Base-by-base conservation (phyloP, 2,329 filamentous ascomycete species). In the Plenodomus lindquistii region DNA sequence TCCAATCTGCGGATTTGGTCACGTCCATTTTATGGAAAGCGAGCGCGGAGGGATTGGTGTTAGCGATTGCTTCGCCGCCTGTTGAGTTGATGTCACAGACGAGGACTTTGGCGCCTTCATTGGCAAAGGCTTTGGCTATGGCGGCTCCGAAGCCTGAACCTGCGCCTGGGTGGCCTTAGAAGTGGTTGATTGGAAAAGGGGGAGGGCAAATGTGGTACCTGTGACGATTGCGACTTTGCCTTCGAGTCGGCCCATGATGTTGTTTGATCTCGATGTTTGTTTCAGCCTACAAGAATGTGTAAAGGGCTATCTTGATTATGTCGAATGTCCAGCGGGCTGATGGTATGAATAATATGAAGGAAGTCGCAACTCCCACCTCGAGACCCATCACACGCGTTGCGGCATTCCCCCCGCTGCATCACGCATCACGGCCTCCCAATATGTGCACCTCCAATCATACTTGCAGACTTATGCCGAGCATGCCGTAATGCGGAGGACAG, bases 121-220 rank as follows among this genome's bases (percentile, higher is more conserved):
- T 65, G 5, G 79, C 75, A 65, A 86, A 86, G 45, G 81, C 81
- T 45, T 77, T 73, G 0, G 80, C 80, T 43, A 87, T 86, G 27
- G 79, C 83, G 46, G 79, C 81, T 45, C 85, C 85, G 56, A 88
- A 88, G 2, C 85, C 85, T 10, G 81, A 82, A 2, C 81, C 84
- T 7, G 76, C 84, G 40, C 85, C 82, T 50, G 73, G 7, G 18
- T 17, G 15, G 19, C 27, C 41, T 55, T 35, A 54, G 54, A 44
- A 46, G 11, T 15, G 21, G 22, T 13, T n/a, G 17, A 3, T 34
- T 36, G 44, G 17, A 13, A 42, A 17, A 20, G 7, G 2, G 56
- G 49, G 22, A 29, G 50, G 31, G n/a, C 11, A 15, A 20, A 59
- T 59, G 46, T 19, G 37, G 41, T 66, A 71, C 77, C 80, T 6